These are phyloP conservation scores for Wickerhamiella dianesei DNA, from an alignment of 805 yeast genomes.

Conservation along the genomic window DNA sequence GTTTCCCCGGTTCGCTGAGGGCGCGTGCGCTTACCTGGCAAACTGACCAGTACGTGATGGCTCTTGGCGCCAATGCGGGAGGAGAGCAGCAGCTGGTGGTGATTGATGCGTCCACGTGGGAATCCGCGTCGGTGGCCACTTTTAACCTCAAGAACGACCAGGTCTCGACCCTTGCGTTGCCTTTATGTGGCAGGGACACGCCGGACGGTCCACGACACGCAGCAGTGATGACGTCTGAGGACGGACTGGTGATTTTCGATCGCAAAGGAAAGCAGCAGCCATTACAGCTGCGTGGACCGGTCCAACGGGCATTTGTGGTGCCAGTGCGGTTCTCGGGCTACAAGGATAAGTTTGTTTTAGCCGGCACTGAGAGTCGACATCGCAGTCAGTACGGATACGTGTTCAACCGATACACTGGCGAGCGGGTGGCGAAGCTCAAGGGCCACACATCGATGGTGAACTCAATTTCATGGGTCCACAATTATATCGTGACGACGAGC, in stretches of 20 bases:
- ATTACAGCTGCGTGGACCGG: conserved; percentile 15
- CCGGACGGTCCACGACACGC: background rate
- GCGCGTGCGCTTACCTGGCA: background rate
- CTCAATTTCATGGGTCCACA: conserved; percentile 63
- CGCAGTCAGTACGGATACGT: conserved; percentile 38
- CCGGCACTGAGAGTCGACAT: conserved; percentile 70
- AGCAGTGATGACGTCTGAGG: background rate
- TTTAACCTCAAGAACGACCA: background rate
- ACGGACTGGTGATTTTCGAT: conserved; percentile 5
- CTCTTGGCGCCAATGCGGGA: conserved; percentile 1
- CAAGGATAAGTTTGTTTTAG: conserved; percentile 53
- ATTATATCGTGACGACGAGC: conserved; percentile 51
- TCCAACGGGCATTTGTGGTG: conserved; percentile 52
- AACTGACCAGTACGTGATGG: background rate
- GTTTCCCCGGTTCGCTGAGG: background rate
- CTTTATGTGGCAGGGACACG: background rate
- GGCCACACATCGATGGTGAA: conserved; percentile 61
- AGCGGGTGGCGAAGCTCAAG: conserved; percentile 43
- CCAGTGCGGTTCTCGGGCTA: conserved; percentile 66
- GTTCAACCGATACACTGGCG: conserved; percentile 66
- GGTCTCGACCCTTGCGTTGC: background rate
- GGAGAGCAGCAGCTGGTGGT: background rate
- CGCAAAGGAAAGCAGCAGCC: conserved; percentile 3
- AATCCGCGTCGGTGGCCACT: background rate
- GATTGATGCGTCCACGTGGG: background rate